A percentile compares a stretch with the other conserved stretches of the same genome.
Evolutionary conservation across 2,329 filamentous ascomycete genomes (phyloP).

Genomic region (Sporothrix sp.): DNA sequence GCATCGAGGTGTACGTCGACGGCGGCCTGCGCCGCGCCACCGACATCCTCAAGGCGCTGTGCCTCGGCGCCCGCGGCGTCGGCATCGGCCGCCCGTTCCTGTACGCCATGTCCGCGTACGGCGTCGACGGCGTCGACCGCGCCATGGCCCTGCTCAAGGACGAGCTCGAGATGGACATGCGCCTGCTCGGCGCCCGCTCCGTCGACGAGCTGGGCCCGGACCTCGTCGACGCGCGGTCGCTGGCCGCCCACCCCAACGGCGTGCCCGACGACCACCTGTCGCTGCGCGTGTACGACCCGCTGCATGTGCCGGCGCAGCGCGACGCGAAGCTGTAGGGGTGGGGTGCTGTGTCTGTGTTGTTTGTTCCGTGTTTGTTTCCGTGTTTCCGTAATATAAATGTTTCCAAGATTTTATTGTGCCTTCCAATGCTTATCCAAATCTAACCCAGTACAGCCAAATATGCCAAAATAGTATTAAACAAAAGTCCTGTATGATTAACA

Average conservation of each 20-base stretch:
- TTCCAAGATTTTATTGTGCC: not conserved
- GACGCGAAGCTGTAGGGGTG: constrained; percentile 39
- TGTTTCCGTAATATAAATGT: too few relatives aligned
- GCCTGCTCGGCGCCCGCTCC: constrained; percentile 69
- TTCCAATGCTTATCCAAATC: too few relatives aligned
- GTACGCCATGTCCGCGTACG: constrained; percentile 92
- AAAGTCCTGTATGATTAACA: too few relatives aligned
- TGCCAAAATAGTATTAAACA: too few relatives aligned
- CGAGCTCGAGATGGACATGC: constrained; percentile 99
- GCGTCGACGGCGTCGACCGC: constrained; percentile 73
- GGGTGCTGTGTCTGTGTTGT: too few relatives aligned
- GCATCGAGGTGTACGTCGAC: constrained; percentile 83
- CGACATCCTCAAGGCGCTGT: constrained; percentile 91
- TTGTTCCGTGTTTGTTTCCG: too few relatives aligned
- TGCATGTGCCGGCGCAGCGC: constrained; percentile 40
- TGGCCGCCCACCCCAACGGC: constrained; percentile 44
- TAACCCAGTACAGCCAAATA: too few relatives aligned
- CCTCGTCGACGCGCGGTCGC: constrained; percentile 66
- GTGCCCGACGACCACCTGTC: constrained; percentile 41
- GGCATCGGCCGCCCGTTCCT: constrained; percentile 92
- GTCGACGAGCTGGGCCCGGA: constrained; percentile 71
- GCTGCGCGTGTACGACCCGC: constrained; percentile 42
- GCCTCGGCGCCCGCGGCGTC: constrained; percentile 82
- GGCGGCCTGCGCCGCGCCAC: constrained; percentile 84
- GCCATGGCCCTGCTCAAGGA: constrained; percentile 91